Percentiles rank a stretch among this genome's conserved stretches.
Evolutionary conservation across 1,284 basidiomycete genomes (phyloP).

Genomic region (Xanthoconium separans): DNA sequence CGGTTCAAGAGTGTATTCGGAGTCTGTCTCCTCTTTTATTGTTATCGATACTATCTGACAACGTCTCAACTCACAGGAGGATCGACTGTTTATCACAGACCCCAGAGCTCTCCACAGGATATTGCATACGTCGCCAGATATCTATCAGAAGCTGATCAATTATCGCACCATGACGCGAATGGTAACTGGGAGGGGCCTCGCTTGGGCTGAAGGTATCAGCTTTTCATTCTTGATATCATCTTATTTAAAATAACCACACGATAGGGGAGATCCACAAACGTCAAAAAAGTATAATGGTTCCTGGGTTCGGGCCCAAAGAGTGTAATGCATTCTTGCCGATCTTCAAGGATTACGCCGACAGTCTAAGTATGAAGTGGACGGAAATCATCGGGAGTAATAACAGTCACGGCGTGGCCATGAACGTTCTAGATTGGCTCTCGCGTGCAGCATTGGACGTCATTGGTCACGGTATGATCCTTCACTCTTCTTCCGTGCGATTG

Average conservation of each 20-base stretch:
- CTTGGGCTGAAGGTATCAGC: conserved; percentile 41
- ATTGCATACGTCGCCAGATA: conserved; percentile 8
- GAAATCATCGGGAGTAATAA: conserved; percentile 34
- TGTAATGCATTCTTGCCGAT: conserved; percentile 36
- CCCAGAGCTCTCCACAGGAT: conserved; percentile 45
- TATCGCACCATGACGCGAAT: conserved; percentile 17
- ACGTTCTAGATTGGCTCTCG: conserved; percentile 40
- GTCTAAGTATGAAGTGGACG: conserved; percentile 38
- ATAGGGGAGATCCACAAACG: conserved; percentile 42
- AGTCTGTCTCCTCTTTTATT: conserved; percentile 11
- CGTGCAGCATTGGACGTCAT: conserved; percentile 43
- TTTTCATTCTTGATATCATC: not conserved
- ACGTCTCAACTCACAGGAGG: conserved; percentile 12
- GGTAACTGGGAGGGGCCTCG: conserved; percentile 35
- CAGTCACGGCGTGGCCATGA: conserved; percentile 31
- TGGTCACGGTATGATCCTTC: conserved; percentile 35
- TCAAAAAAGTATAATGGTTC: conserved; percentile 42
- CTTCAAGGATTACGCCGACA: conserved; percentile 30
- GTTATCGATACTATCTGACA: not conserved
- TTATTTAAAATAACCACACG: not conserved
- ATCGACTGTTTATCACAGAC: conserved; percentile 34
- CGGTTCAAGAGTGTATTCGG: conserved; percentile 26
- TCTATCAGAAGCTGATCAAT: too few species aligned
- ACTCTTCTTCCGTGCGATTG: not conserved
- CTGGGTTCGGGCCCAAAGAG: conserved; percentile 40